These are phyloP conservation scores for Claviceps sp. DNA, from an alignment of 2,329 filamentous ascomycete species.

Conservation along the genomic window DNA sequence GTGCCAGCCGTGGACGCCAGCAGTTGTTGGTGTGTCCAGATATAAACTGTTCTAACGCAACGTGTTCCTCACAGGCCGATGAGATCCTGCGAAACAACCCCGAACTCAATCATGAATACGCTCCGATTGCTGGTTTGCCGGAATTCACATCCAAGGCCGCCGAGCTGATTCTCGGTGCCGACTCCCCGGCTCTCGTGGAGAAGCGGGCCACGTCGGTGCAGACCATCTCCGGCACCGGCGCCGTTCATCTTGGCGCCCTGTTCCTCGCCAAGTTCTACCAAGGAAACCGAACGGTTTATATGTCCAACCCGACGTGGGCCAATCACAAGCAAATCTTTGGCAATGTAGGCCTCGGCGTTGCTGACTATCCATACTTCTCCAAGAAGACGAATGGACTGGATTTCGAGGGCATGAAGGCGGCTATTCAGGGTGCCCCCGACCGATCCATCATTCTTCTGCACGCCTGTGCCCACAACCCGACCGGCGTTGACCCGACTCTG, in stretches of 20 bases:
- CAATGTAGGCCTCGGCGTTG: constrained; percentile 69
- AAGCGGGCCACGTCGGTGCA: constrained; percentile 73
- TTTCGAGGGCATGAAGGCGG: constrained; percentile 71
- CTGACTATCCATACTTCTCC: constrained; percentile 88
- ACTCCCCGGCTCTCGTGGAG: constrained; percentile 71
- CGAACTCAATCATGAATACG: constrained; percentile 93
- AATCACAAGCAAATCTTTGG: constrained; percentile 98
- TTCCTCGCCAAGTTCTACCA: constrained; percentile 90
- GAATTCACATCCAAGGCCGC: constrained; percentile 82
- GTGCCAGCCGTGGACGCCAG: neutral
- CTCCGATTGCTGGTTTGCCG: constrained; percentile 80
- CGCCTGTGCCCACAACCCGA: constrained; percentile 96
- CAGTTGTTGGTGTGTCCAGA: neutral
- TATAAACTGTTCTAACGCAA: neutral
- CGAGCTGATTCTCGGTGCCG: constrained; percentile 71
- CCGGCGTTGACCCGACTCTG: constrained; percentile 84
- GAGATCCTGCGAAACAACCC: constrained; percentile 79
- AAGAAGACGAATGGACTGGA: constrained; percentile 81
- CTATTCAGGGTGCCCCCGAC: constrained; percentile 57
- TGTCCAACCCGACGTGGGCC: constrained; percentile 93
- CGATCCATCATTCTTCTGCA: constrained; percentile 83
- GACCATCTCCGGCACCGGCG: constrained; percentile 94
- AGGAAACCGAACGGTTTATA: constrained; percentile 63
- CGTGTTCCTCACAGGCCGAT: constrained; percentile 53
- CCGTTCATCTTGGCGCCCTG: constrained; percentile 81